Conservation (phyloP, 2,329 filamentous ascomycete genomes). For the Pleoardoris graminearum region DNA sequence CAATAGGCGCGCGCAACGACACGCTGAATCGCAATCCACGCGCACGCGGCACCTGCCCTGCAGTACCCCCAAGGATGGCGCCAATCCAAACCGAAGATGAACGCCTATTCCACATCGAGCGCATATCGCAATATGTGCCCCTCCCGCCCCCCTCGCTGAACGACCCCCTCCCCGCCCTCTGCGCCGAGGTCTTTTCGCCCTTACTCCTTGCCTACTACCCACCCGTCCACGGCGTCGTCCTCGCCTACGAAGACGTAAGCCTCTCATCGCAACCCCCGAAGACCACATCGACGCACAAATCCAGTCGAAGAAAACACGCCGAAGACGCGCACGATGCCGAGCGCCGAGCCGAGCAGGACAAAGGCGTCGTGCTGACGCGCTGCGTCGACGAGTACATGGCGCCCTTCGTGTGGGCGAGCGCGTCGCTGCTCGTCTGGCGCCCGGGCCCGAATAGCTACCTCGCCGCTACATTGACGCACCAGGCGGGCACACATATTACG, state of each 20-base stretch:
- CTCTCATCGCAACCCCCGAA: constrained; percentile 57
- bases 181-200: constrained; percentile 74
- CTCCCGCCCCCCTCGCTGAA: constrained; percentile 72
- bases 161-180: constrained; percentile 69
- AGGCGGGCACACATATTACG: constrained; percentile 86
- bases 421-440: constrained; percentile 81
- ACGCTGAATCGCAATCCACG: constrained; percentile 22
- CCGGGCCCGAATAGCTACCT: constrained; percentile 74
- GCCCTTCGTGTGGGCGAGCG: constrained; percentile 85
- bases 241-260: constrained; percentile 71
- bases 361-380: constrained; percentile 22
- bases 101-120: constrained; percentile 72
- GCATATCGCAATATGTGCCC: constrained; percentile 77
- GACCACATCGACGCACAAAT: constrained; percentile 6
- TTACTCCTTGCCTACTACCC: constrained; percentile 77
- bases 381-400: constrained; percentile 73
- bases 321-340: constrained; percentile 9
- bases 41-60: background rate
- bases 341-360: constrained; percentile 9
- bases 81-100: constrained; percentile 18
- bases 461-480: constrained; percentile 80
- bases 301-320: constrained; percentile 2
- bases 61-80: constrained; percentile 26
- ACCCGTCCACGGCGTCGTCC: constrained; percentile 71
- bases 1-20: background rate